Evolutionary conservation across 805 yeast species (phyloP).

Genomic region (Kuraishia floccosa): DNA sequence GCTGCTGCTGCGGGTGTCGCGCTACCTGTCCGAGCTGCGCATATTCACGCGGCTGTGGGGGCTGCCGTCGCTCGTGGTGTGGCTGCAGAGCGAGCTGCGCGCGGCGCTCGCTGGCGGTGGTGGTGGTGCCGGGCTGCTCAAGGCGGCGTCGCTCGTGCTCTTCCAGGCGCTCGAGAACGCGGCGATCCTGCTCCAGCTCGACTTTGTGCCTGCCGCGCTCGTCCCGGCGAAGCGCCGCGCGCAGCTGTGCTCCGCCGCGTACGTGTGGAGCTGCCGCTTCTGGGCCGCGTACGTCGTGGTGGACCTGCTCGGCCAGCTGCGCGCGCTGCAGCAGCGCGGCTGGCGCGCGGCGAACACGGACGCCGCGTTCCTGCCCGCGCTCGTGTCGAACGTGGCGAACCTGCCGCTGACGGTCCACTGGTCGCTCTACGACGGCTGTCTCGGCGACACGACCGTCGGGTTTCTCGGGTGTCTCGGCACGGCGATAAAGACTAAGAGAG

Average conservation of each 20-base stretch:
- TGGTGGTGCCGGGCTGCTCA: constrained; percentile 11
- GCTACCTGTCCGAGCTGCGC: constrained; percentile 20
- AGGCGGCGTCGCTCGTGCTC: constrained; percentile 12
- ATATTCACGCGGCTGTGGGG: constrained; percentile 25
- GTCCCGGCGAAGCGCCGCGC: constrained; percentile 17
- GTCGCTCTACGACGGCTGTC: constrained; percentile 21
- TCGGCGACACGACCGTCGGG: constrained; percentile 19
- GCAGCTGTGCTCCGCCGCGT: constrained; percentile 10
- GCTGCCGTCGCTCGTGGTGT: constrained; percentile 15
- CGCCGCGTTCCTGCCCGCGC: constrained; percentile 6
- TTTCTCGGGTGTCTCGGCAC: constrained; percentile 18
- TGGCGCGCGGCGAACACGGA: no score
- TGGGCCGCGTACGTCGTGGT: constrained; percentile 23
- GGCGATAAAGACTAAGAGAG: constrained; percentile 1
- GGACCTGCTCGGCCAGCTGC: constrained; percentile 11
- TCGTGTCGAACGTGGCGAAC: constrained; percentile 19
- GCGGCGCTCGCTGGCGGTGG: constrained; percentile 3
- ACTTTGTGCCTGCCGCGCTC: constrained; percentile 19
- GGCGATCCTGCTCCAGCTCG: no score
- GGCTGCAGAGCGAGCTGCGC: constrained; percentile 9
- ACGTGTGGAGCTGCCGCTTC: constrained; percentile 16
- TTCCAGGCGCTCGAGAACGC: constrained; percentile 23
- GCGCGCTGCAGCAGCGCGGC: constrained; percentile 3
- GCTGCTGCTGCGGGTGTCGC: constrained; percentile 11
- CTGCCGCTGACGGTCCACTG: constrained; percentile 25